Conservation (phyloP, 441 rosid genomes). For the Eruca vesicaria region DNA sequence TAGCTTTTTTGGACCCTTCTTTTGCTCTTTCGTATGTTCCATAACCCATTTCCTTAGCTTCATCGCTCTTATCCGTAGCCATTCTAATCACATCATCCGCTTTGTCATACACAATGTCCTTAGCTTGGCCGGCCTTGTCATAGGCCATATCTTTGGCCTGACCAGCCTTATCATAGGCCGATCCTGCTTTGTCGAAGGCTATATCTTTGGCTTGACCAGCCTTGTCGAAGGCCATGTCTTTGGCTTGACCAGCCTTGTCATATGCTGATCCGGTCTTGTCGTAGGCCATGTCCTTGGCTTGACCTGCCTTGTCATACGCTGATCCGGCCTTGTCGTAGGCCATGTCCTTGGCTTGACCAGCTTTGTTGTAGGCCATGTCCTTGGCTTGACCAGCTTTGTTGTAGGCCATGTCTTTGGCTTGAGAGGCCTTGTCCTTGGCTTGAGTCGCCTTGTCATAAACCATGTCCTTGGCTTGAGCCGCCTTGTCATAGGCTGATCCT, state of each 20-base stretch:
- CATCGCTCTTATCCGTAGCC: conserved; percentile 25
- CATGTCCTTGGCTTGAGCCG: conserved; percentile 12
- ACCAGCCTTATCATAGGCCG: conserved; percentile 12
- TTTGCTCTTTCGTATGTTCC: conserved; percentile 28
- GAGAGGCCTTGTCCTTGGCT: conserved; percentile 18
- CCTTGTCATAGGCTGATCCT: conserved; percentile 10
- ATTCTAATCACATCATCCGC: conserved; percentile 15
- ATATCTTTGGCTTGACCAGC: conserved; percentile 22
- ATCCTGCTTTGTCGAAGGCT: neutral
- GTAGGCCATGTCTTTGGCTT: neutral
- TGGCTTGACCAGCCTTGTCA: conserved; percentile 23
- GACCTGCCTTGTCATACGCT: conserved; percentile 14
- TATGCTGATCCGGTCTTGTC: conserved; percentile 28
- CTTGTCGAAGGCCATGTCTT: conserved; percentile 14
- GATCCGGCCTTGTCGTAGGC: conserved; percentile 23
- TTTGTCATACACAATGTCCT: conserved; percentile 22
- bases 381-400: conserved; percentile 20
- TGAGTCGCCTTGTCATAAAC: conserved; percentile 8
- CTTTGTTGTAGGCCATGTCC: conserved; percentile 19
- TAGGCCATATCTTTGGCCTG: conserved; percentile 20
- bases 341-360: conserved; percentile 16
- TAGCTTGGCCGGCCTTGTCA: conserved; percentile 28
- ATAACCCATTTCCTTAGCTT: conserved; percentile 15
- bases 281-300: conserved; percentile 3
- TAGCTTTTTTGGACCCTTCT: conserved; percentile 16